phyloP scores from a whole-genome alignment of 2,329 filamentous ascomycete genomes.

The Fusarium cicatricum region DNA sequence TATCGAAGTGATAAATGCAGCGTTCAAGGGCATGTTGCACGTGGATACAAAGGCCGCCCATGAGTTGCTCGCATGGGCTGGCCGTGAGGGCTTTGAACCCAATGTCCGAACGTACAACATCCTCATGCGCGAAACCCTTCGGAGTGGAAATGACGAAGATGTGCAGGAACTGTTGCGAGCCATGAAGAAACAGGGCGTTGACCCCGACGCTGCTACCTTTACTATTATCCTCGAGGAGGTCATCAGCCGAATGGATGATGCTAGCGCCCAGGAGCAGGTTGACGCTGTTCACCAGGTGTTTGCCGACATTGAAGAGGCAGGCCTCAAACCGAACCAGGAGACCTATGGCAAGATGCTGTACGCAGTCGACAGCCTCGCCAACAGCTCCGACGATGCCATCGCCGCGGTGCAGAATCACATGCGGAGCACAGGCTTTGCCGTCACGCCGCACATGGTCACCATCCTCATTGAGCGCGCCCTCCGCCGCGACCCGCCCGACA shows the following conservation, averaged over 20 bases:
- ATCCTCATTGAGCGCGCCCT: constrained; percentile 76
- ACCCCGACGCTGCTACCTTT: constrained; percentile 74
- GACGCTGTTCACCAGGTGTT: constrained; percentile 63
- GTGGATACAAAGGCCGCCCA: constrained; percentile 59
- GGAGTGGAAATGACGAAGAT: constrained; percentile 55
- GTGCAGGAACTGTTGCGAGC: constrained; percentile 61
- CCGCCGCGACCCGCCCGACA: constrained; percentile 62
- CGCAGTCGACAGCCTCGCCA: constrained; percentile 47
- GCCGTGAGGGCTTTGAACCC: constrained; percentile 61
- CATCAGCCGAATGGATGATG: constrained; percentile 52
- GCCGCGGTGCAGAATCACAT: constrained; percentile 71
- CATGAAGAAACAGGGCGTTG: constrained; percentile 65
- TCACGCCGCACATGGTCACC: constrained; percentile 75
- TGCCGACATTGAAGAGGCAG: constrained; percentile 62
- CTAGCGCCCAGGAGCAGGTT: constrained; percentile 58
- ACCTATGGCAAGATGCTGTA: constrained; percentile 77
- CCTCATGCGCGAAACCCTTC: constrained; percentile 69
- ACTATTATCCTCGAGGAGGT: constrained; percentile 74
- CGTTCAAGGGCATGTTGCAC: constrained; percentile 68
- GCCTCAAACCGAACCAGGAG: constrained; percentile 66
- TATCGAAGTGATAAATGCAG: constrained; percentile 74
- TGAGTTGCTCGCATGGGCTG: constrained; percentile 67
- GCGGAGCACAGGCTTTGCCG: constrained; percentile 57
- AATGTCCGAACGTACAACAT: constrained; percentile 72
- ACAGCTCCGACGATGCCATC: constrained; percentile 58